Evolutionary conservation across 2,329 filamentous ascomycete species (phyloP).

Genomic region (Epichloe hybrida): DNA sequence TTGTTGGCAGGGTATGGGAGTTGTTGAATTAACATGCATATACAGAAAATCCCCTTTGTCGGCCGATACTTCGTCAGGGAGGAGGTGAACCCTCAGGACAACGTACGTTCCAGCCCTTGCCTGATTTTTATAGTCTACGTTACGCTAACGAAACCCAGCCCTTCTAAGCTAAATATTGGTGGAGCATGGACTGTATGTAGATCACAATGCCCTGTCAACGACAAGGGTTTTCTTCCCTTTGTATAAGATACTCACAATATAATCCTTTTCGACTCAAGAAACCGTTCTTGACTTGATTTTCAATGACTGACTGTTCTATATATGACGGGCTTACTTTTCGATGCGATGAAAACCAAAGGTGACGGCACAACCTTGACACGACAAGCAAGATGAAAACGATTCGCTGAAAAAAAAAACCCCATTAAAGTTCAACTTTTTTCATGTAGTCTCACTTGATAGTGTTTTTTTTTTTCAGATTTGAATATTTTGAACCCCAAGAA

Average conservation of each 20-base stretch:
- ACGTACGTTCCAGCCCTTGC: constrained; percentile 31
- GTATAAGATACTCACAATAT: constrained; percentile 27
- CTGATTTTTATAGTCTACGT: no score
- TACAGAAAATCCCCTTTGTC: constrained; percentile 42
- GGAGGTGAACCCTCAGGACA: constrained; percentile 46
- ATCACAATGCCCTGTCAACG: constrained; percentile 13
- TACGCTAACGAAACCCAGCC: constrained; percentile 20
- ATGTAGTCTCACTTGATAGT: no score
- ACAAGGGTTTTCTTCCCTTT: constrained; percentile 16
- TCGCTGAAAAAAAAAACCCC: no score
- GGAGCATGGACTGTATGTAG: constrained; percentile 13
- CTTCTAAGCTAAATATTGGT: constrained; percentile 23
- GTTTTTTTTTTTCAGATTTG: neutral
- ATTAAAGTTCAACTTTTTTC: no score
- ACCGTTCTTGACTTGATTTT: neutral
- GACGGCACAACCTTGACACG: neutral
- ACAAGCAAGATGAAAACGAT: neutral
- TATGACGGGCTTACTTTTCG: neutral
- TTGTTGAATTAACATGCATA: neutral
- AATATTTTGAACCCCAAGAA: neutral
- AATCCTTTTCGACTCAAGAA: constrained; percentile 10
- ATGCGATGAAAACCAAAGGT: no score
- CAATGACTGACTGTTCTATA: neutral
- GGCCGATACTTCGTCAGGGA: constrained; percentile 37
- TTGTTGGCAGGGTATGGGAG: neutral